Evolutionary conservation across 495 filamentous ascomycete species (phyloP), one percentile per base, ranked within the genome.

Genomic region (Aspergillus sclerotioniger): DNA sequence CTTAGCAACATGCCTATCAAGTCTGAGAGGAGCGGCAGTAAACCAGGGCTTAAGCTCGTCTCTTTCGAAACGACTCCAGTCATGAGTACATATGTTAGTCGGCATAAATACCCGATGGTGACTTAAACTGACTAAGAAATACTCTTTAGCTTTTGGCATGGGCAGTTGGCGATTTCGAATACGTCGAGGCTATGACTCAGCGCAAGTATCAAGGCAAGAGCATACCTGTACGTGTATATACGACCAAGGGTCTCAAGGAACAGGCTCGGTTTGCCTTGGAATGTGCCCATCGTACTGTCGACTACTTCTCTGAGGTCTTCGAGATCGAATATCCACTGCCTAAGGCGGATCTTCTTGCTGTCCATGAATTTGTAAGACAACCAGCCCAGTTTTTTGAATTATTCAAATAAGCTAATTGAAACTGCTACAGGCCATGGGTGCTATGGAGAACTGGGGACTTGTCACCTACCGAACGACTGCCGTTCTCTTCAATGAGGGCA

Each of bases 151-250:
- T 98, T 29, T 77, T 96, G 25, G 93, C 94, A 15, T 98, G 94
- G 94, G 93, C 93, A 19, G 83, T 96, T 56, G 94, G 95, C 58
- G 94, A 98, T 67, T 96, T 98, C 58, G 93, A 96, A 71, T 96
- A 96, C 66, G 84, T 97, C 41, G 94, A 98, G 72, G 88, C 86
- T 46, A 88, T 88, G 71, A 98, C 94, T 8, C 78, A 88, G 63
- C 82, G 92, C 50, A 86, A 88, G 74, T 97, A 98, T 71, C 85
- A 93, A 53, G 94, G 90, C 59, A 90, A 89, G 73, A 86, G 82
- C 54, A 79, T 98, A 20, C 94, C 94, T n/a, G 91, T 97, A 7
- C 85, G 94, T 45, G 92, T 98, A 10, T 98, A 97, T 67, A 96
- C 93, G 0, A 98, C 94, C 1, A 87, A 82, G 46, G 94, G 93